Conservation (phyloP, 2,329 filamentous ascomycete species). For the Xylaria sp. region DNA sequence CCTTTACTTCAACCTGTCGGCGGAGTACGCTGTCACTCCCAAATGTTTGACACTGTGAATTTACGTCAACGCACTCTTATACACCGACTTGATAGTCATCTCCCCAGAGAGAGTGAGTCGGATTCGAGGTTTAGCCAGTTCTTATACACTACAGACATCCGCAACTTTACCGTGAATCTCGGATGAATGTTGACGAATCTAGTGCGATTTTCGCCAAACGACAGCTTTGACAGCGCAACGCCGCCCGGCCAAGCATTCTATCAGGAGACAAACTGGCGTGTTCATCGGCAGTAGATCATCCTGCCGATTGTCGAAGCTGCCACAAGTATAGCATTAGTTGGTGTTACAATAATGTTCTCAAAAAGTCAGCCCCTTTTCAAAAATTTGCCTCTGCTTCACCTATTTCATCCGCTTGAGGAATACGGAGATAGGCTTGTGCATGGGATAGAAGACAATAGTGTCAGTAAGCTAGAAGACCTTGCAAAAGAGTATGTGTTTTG, state of each 20-base stretch:
- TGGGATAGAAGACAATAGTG: too few relatives aligned
- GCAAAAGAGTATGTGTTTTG: too few relatives aligned
- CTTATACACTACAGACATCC: not conserved
- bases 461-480: too few relatives aligned
- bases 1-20: too few relatives aligned
- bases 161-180: not conserved
- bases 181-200: constrained; percentile 24
- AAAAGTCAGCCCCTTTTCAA: not conserved
- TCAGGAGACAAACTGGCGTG: constrained; percentile 46
- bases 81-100: too few relatives aligned
- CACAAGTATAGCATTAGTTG: not conserved
- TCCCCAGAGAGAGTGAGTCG: not conserved
- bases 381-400: not conserved
- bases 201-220: constrained; percentile 33
- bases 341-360: not conserved
- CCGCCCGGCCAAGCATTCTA: constrained; percentile 40
- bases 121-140: not conserved
- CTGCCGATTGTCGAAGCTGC: constrained; percentile 40
- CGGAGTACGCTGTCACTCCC: too few relatives aligned
- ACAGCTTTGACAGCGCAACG: constrained; percentile 30
- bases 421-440: not conserved
- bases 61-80: too few relatives aligned
- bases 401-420: not conserved
- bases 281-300: constrained; percentile 50
- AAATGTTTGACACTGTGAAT: too few relatives aligned